Base-by-base conservation (phyloP, 140 eudicot species). In the Oenanthe javanica region DNA sequence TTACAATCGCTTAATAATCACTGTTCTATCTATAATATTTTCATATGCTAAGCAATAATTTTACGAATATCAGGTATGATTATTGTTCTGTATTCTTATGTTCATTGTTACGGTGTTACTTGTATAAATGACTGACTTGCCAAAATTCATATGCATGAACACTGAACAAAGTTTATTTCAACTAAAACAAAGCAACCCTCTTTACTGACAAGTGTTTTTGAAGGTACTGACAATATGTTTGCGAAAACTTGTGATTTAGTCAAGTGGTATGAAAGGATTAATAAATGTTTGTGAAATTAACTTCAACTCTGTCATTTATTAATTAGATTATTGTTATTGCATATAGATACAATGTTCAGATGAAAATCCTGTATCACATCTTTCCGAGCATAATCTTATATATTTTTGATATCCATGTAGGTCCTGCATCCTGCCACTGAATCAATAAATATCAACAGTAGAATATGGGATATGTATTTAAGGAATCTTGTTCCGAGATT, bases 401-500 rank as follows among this genome's bases (percentile, higher is more conserved):
- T 43, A 75, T 69, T 85, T 9, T 47, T 84, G 81, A 23, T 77
- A 77, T 84, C 79, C 27, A 4, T 82, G 42, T 77, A 94, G 98
- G 98, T 94, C 82, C 87, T 94, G 75, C 97, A 94, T 86, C 89
- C 90, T 15, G 82, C 86, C 66, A 87, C 93, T 25, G 91, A 90
- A 84, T 85, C 89, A 21, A 94, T 94, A 77, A 94, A 94, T 77
- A 94, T 94, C 77, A 94, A 94, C 84, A 74, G 45, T 75, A 78
- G 81, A 80, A 83, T 94, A 80, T 94, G 98, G 98, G 91, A 89
- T 80, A 85, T 92, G 95, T 94, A 94, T 81, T 92, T 92, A 79
- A 88, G 82, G 45, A 87, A 92, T 72, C 89, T 94, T 81, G 94
- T 94, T 59, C 97, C 98, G 16, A 82, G 97, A 82, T 67, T 94